Conservation (phyloP, 1,139 yeast genomes). For the Arxiozyma slooffiae region DNA sequence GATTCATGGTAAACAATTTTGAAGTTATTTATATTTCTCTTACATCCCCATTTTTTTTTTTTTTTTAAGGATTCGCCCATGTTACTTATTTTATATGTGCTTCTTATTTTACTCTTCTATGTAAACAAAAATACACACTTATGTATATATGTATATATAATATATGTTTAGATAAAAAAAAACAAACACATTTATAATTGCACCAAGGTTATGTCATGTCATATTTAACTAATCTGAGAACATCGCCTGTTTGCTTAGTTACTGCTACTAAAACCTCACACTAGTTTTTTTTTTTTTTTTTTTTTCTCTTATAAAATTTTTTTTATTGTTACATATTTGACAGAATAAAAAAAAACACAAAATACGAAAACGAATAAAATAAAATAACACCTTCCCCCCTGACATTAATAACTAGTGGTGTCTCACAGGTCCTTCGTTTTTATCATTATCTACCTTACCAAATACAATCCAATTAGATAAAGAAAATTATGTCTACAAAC, state of each 20-base stretch:
- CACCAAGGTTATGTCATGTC: no score
- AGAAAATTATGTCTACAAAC: slow-evolving; percentile 1
- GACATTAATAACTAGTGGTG: background rate
- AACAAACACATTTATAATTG: no score
- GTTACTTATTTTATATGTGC: background rate
- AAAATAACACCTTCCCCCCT: background rate
- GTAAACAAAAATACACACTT: background rate
- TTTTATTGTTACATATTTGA: background rate
- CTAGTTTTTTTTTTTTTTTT: no score
- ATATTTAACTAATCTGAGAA: no score
- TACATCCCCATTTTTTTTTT: background rate
- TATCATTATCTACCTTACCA: background rate
- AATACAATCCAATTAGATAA: background rate
- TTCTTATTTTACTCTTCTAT: no score
- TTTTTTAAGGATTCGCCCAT: background rate
- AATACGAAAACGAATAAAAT: background rate
- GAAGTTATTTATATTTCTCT: background rate
- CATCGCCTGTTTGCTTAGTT: background rate
- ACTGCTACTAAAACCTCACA: background rate
- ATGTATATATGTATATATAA: no score
- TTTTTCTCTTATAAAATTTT: no score
- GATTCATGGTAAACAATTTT: slow-evolving; percentile 39
- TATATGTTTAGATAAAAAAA: no score
- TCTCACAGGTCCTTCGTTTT: background rate
- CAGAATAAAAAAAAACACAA: background rate